Evolutionary conservation across 2,329 filamentous ascomycete species (phyloP), one percentile per base, ranked within the genome.

Genomic region (Alternaria gansuensis): DNA sequence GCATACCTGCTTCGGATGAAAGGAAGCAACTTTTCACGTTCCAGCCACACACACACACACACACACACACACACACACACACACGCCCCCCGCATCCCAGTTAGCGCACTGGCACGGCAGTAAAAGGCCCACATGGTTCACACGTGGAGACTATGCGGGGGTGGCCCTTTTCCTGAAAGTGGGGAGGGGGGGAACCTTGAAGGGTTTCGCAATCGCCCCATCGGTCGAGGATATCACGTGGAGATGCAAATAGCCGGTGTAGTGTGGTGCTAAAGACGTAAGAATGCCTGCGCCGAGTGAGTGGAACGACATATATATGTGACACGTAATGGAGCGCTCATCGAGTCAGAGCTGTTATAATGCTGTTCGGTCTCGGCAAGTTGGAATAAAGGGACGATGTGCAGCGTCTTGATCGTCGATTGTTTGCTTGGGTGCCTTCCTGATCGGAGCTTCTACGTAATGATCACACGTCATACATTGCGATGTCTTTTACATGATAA

Each of bases 101-200:
- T 31, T 48, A 48, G 44, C 44, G 23, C 10, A 40, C 34, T 41
- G 11, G 14, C 31, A 40, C 37, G 37, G 37, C 37, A 46, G 10
- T 3, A 23, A 33, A 23, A 14, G 28, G 45, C 40, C 51, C 40
- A 53, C 51, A 44, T 53, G 29, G 37, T 53, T 36, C 51, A n/a
- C 51, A 53, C 51, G 51, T 53, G 51, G 51, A 36, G 51, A 37
- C 28, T 34, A 53, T 53, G 51, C 51, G 51, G 51, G 51, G 51
- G 39, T 23, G 14, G 37, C 34, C 29, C 13, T 34, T 48, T 48
- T 13, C 21, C 7, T 34, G 44, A 29, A 8, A 34, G 44, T 34
- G 44, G 31, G 21, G 31, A 29, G 13, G 24, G 44, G 24, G 44
- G 31, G 21, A 21, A 48, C 8, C 2, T 11, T 21, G 13, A 48